These are phyloP conservation scores for Neurospora intermedia DNA, from an alignment of 495 filamentous ascomycete species.

Conservation along the genomic window DNA sequence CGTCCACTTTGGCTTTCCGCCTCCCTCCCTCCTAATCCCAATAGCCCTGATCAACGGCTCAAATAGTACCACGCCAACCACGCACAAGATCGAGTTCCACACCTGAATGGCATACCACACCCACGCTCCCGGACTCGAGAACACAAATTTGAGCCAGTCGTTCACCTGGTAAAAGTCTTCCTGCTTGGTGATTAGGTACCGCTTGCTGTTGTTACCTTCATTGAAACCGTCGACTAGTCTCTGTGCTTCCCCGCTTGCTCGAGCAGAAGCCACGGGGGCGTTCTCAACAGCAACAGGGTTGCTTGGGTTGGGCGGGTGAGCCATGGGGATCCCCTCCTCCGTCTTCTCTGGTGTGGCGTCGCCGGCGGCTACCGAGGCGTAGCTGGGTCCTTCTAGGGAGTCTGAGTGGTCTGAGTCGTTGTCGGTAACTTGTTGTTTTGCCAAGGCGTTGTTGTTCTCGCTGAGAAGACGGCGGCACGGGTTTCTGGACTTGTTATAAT, in stretches of 20 bases:
- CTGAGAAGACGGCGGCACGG: not conserved
- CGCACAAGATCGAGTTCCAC: constrained; percentile 50
- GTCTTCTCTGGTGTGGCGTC: not conserved
- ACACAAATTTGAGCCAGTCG: constrained; percentile 63
- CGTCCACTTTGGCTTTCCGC: not conserved
- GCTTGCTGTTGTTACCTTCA: constrained; percentile 2
- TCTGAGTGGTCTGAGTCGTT: not conserved
- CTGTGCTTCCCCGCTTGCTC: not conserved
- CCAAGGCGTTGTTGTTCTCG: not conserved
- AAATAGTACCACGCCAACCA: constrained; percentile 36
- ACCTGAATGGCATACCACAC: constrained; percentile 47
- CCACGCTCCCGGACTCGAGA: constrained; percentile 34
- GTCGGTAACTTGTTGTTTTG: not conserved
- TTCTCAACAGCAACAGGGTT: not conserved
- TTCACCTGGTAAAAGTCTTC: constrained; percentile 77
- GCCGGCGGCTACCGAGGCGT: constrained; percentile 13
- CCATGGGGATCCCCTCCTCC: not conserved
- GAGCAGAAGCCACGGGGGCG: not conserved
- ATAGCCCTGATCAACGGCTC: constrained; percentile 9
- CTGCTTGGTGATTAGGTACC: constrained; percentile 62
- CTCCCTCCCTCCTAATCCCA: not conserved
- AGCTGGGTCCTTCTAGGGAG: constrained; percentile 6
- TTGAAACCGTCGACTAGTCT: not conserved
- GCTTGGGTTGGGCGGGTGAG: not conserved
- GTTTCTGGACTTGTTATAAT: not conserved